Conservation (phyloP, 257 asterid species). For the Jasminum sambac region DNA sequence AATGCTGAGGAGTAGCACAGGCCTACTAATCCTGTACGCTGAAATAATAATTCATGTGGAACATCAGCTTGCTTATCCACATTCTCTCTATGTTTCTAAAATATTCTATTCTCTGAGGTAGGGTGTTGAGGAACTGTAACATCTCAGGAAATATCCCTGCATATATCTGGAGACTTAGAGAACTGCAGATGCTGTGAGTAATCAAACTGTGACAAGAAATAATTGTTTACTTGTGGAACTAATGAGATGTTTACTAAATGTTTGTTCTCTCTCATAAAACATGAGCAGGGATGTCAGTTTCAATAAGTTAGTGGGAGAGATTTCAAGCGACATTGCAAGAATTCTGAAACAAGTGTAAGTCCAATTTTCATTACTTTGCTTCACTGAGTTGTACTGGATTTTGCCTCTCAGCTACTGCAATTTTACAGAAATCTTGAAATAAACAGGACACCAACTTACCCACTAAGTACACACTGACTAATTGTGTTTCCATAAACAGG, state of each 20-base stretch:
- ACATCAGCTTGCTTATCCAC: constrained; percentile 22
- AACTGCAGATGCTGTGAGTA: constrained; percentile 65
- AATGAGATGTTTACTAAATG: constrained; percentile 3
- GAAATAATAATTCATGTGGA: constrained; percentile 12
- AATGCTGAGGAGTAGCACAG: constrained; percentile 47
- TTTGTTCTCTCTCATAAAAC: constrained; percentile 9
- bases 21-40: constrained; percentile 61
- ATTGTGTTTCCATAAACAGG: constrained; percentile 35
- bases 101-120: constrained; percentile 29
- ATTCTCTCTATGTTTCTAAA: constrained; percentile 23
- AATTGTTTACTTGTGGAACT: neutral
- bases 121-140: constrained; percentile 80
- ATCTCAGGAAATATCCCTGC: constrained; percentile 72
- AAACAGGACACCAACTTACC: neutral
- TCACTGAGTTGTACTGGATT: neutral
- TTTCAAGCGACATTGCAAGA: constrained; percentile 57
- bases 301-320: constrained; percentile 63
- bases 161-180: constrained; percentile 65
- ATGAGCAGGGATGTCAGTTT: constrained; percentile 77
- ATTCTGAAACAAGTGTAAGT: constrained; percentile 64
- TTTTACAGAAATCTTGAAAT: neutral
- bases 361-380: constrained; percentile 18
- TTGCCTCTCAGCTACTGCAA: neutral
- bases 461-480: neutral
- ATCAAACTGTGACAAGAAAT: constrained; percentile 12